A percentile compares a stretch with the other conserved stretches of the same genome.
phyloP scores from a whole-genome alignment of 2,329 filamentous ascomycete genomes.

The Macrophomina pseudophaseolina region DNA sequence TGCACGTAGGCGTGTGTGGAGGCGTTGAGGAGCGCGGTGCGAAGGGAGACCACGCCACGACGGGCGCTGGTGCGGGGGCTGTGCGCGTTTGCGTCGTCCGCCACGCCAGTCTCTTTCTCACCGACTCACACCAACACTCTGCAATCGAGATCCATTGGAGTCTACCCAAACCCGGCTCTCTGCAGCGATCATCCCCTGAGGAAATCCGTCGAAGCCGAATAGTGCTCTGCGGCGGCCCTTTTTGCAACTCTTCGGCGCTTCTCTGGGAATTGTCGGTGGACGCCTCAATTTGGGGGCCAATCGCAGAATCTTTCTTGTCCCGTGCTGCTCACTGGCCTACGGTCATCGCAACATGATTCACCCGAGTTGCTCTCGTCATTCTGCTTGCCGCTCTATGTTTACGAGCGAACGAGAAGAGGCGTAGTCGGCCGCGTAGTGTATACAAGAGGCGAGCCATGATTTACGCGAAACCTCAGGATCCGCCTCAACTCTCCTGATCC shows the following conservation, averaged over 20 bases:
- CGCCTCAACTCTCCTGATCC: constrained; percentile 8
- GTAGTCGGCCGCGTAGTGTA: constrained; percentile 2
- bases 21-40: not conserved
- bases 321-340: not conserved
- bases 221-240: not conserved
- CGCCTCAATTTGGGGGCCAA: constrained; percentile 4
- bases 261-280: not conserved
- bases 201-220: not conserved
- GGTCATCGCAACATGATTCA: not conserved
- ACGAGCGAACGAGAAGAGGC: not conserved
- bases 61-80: constrained; percentile 16
- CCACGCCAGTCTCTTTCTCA: constrained; percentile 13
- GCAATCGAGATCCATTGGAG: not conserved
- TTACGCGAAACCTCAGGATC: constrained; percentile 11
- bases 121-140: constrained; percentile 18
- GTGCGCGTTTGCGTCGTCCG: constrained; percentile 7
- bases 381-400: not conserved
- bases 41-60: not conserved
- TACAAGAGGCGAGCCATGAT: constrained; percentile 4
- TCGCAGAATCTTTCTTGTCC: not conserved
- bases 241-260: constrained; percentile 4
- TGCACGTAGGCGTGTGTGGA: not conserved
- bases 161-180: not conserved
- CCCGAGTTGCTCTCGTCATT: not conserved
- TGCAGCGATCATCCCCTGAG: not conserved